Percentiles rank a stretch among this genome's conserved stretches.
Conservation (phyloP, 495 filamentous ascomycete species). For the Talaromyces adpressus region DNA sequence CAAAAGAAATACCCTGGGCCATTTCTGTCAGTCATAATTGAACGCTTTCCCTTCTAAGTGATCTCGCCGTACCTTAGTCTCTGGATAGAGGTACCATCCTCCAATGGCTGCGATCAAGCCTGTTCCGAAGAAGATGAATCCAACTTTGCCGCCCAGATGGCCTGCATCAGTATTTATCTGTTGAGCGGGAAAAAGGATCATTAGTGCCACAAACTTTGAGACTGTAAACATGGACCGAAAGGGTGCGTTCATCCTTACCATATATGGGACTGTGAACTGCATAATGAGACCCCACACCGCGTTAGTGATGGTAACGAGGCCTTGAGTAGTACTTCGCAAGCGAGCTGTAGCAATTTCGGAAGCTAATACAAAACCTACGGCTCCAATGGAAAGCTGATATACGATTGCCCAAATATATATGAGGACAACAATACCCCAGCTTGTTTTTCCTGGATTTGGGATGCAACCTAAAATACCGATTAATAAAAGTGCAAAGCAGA, state of each 20-base stretch:
- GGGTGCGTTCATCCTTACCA: constrained; percentile 10
- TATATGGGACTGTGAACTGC: constrained; percentile 19
- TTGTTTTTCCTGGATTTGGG: constrained; percentile 10
- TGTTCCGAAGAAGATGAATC: constrained; percentile 15
- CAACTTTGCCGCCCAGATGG: constrained; percentile 15
- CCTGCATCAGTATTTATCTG: constrained; percentile 17
- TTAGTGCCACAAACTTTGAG: not conserved
- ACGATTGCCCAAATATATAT: constrained; percentile 19
- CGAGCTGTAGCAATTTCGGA: constrained; percentile 17
- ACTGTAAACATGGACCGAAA: not conserved
- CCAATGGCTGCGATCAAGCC: constrained; percentile 13
- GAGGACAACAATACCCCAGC: constrained; percentile 16
- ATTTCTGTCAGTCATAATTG: not conserved
- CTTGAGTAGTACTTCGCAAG: constrained; percentile 14
- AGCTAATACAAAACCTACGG: constrained; percentile 15
- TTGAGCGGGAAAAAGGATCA: not conserved
- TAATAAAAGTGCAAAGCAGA: constrained; percentile 14
- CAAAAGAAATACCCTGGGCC: constrained; percentile 9
- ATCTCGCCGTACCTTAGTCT: constrained; percentile 13
- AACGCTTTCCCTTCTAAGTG: not conserved
- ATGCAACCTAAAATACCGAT: constrained; percentile 16
- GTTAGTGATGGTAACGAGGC: constrained; percentile 18
- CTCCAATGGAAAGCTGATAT: constrained; percentile 17
- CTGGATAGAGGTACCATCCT: constrained; percentile 16
- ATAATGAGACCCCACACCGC: constrained; percentile 16